Evolutionary conservation across 179 eudicot genomes (phyloP), one percentile per base, ranked within the genome.

Genomic region (Silene coronaria): DNA sequence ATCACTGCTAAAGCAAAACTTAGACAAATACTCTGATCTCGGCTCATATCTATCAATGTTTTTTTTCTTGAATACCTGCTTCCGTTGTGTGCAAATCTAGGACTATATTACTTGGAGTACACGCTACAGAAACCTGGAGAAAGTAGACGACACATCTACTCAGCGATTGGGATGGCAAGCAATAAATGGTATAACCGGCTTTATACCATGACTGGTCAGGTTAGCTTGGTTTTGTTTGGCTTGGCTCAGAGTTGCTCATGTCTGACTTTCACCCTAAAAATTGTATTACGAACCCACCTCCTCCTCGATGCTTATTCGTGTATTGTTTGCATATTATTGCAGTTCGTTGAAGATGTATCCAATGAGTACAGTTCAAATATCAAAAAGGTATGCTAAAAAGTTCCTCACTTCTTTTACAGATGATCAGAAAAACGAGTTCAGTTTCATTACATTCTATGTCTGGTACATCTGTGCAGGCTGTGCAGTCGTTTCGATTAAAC

Each of bases 201-300:
- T 23, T 92, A 89, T 79, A 94, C 98, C 27, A 89, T 94, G 69
- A 95, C 99, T 19, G 96, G 96, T 70, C 99, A 95, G 95, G 98
- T 93, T 26, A 59, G 72, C 30, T 75, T 21, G 0, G 1, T 23
- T 65, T 48, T 7, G 19, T 38, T 66, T 38, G 34, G 13, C 71
- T 58, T 38, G 24, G 22, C 0, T 60, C 16, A 73, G 6, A 27
- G 23, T 17, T 70, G 19, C 60, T 21, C 13, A 21, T 14, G 13
- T 55, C 57, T 13, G 32, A 34, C 13, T 8, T 71, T 24, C 68
- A 26, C 48, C 16, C 17, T 14, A 5, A 21, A 0, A 22, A 23
- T 38, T 48, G 28, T 60, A 53, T 58, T 42, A 3, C 1, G 16
- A 59, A 70, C 22, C 26, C 34, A 32, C 34, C 34, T 32, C 34